Evolutionary conservation across 2,329 filamentous ascomycete species (phyloP).

Genomic region (Exserohilum rostratum): DNA sequence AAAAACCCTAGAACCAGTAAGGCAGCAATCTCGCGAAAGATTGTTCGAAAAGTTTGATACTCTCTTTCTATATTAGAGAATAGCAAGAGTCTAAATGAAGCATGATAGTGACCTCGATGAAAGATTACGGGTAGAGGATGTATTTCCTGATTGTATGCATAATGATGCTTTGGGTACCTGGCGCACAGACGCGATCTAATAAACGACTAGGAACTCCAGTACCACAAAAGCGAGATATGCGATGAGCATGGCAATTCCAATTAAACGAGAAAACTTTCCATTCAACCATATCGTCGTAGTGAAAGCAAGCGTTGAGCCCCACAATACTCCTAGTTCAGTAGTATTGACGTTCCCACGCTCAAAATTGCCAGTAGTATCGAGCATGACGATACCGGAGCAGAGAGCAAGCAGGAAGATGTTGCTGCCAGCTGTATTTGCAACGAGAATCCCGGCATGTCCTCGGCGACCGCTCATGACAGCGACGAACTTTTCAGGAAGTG

Average conservation of each 20-base stretch:
- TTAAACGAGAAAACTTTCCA: background rate
- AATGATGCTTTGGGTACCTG: too few species aligned
- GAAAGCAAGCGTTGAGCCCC: background rate
- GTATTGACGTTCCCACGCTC: constrained; percentile 18
- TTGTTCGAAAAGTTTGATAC: too few species aligned
- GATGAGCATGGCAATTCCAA: background rate
- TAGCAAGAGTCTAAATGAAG: too few species aligned
- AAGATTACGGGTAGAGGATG: too few species aligned
- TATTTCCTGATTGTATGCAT: too few species aligned
- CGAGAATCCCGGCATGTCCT: constrained; percentile 57
- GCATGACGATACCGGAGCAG: constrained; percentile 52
- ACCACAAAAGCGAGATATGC: constrained; percentile 44
- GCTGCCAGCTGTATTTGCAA: constrained; percentile 60
- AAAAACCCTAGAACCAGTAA: too few species aligned
- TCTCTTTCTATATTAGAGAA: too few species aligned
- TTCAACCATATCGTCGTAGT: background rate
- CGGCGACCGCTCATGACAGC: constrained; percentile 56
- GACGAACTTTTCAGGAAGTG: constrained; percentile 61
- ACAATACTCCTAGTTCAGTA: background rate
- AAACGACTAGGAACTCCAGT: constrained; percentile 38
- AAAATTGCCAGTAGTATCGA: constrained; percentile 23
- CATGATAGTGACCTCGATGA: too few species aligned
- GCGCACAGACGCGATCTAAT: background rate
- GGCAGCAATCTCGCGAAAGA: too few species aligned
- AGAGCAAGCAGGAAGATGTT: constrained; percentile 62